phyloP scores from a whole-genome alignment of 495 filamentous ascomycete genomes.

The Articulospora tetracladia region DNA sequence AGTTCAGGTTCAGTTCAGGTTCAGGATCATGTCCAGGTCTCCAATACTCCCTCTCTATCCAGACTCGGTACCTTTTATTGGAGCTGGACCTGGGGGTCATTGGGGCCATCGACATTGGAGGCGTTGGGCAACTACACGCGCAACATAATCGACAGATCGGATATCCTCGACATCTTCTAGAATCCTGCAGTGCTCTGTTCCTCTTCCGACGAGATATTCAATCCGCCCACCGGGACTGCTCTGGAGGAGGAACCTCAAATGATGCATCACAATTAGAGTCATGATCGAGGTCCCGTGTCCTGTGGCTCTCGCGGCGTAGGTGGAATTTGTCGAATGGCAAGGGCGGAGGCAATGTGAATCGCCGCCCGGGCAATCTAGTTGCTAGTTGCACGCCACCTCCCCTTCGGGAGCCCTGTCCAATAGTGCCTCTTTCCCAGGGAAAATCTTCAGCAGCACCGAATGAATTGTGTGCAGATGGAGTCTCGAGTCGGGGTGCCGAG shows the following conservation, averaged over 20 bases:
- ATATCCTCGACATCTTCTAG: background rate
- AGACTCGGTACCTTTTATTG: too few relatives aligned
- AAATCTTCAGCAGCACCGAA: background rate
- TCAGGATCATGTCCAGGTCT: too few relatives aligned
- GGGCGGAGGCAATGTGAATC: background rate
- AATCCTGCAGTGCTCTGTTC: background rate
- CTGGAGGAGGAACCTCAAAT: too few relatives aligned
- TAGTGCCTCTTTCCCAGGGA: constrained; percentile 1
- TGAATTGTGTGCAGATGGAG: background rate
- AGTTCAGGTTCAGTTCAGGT: too few relatives aligned
- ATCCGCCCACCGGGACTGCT: too few relatives aligned
- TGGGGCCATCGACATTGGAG: too few relatives aligned
- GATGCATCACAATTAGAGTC: background rate
- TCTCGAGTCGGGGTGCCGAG: background rate
- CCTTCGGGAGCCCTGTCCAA: constrained; percentile 7
- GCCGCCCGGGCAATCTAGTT: background rate
- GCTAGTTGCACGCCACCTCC: constrained; percentile 1
- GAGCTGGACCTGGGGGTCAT: too few relatives aligned
- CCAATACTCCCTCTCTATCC: too few relatives aligned
- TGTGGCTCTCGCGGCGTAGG: too few relatives aligned
- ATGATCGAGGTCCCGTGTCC: background rate
- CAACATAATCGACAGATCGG: background rate
- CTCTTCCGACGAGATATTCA: background rate
- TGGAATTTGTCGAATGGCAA: background rate
- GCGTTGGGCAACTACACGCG: background rate